phyloP scores from a whole-genome alignment of 768 basidiomycete species.

The Chalciporus chontae region DNA sequence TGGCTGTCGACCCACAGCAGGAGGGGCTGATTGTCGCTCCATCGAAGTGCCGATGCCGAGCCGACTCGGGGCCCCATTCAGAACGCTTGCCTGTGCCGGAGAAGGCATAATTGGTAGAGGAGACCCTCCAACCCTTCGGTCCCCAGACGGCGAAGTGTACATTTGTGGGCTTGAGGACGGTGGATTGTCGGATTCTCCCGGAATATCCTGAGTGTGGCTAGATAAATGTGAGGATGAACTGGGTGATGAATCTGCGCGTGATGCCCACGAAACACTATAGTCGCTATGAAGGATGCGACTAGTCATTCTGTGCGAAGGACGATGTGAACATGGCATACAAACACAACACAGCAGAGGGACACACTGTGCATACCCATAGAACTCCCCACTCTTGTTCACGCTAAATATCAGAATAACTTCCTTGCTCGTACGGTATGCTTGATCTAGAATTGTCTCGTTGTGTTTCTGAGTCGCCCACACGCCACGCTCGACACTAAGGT shows the following conservation, averaged over 20 bases:
- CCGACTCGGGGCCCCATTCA: neutral
- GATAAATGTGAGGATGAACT: slow-evolving; percentile 29
- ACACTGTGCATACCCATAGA: slow-evolving; percentile 88
- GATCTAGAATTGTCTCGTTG: slow-evolving; percentile 88
- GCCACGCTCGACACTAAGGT: slow-evolving; percentile 73
- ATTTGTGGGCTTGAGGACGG: slow-evolving; percentile 1
- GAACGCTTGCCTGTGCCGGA: slow-evolving; percentile 1
- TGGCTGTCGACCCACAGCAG: slow-evolving; percentile 39
- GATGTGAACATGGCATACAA: slow-evolving; percentile 1
- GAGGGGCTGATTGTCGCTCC: slow-evolving; percentile 46
- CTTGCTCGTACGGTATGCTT: slow-evolving; percentile 86
- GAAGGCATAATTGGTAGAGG: slow-evolving; percentile 32
- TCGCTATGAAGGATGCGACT: slow-evolving; percentile 56
- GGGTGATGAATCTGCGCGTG: slow-evolving; percentile 34
- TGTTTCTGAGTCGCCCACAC: slow-evolving; percentile 93
- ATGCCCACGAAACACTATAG: slow-evolving; percentile 55
- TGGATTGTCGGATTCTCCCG: slow-evolving; percentile 14
- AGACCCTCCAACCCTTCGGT: slow-evolving; percentile 41
- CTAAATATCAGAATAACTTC: slow-evolving; percentile 90
- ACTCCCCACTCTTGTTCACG: slow-evolving; percentile 92
- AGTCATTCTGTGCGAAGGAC: slow-evolving; percentile 47
- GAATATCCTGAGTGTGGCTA: slow-evolving; percentile 7
- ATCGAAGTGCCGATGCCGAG: neutral
- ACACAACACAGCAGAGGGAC: slow-evolving; percentile 15
- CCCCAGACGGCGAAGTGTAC: slow-evolving; percentile 38